Evolutionary conservation across 2,329 filamentous ascomycete species (phyloP).

Genomic region (Harringtonia lauricola): DNA sequence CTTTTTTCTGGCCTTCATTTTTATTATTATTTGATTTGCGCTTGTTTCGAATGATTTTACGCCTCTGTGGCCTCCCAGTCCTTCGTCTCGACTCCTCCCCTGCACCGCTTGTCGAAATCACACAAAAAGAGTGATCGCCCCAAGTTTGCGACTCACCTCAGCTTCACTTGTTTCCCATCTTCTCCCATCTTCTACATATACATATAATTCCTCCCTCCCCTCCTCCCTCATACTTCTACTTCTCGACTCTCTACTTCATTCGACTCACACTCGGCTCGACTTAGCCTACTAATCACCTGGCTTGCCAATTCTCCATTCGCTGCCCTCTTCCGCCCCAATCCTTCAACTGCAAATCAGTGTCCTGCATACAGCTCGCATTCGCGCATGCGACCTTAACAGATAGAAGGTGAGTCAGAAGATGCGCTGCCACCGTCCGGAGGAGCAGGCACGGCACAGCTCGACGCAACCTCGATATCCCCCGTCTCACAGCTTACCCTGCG

Average conservation of each 20-base stretch:
- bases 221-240: not conserved
- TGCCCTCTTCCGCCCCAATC: constrained; percentile 3
- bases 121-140: constrained; percentile 6
- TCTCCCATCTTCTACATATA: not conserved
- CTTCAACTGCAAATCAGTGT: not conserved
- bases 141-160: constrained; percentile 2
- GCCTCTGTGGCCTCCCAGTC: not conserved
- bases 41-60: constrained; percentile 5
- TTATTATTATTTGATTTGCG: constrained; percentile 4
- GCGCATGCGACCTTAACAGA: constrained; percentile 4
- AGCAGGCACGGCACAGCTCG: no score
- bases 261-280: no score
- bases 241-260: not conserved
- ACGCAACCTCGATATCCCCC: no score
- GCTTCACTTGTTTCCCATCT: not conserved
- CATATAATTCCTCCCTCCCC: no score
- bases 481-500: no score
- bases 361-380: constrained; percentile 4
- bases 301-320: not conserved
- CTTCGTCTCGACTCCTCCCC: not conserved
- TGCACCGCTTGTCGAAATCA: not conserved
- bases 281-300: no score
- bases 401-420: constrained; percentile 5
- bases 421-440: no score
- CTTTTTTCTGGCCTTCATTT: constrained; percentile 1